A percentile compares a stretch with the other conserved stretches of the same genome.
Conservation (phyloP, 2,329 filamentous ascomycete genomes). For the Dryadomyces quercus-mongolicae region DNA sequence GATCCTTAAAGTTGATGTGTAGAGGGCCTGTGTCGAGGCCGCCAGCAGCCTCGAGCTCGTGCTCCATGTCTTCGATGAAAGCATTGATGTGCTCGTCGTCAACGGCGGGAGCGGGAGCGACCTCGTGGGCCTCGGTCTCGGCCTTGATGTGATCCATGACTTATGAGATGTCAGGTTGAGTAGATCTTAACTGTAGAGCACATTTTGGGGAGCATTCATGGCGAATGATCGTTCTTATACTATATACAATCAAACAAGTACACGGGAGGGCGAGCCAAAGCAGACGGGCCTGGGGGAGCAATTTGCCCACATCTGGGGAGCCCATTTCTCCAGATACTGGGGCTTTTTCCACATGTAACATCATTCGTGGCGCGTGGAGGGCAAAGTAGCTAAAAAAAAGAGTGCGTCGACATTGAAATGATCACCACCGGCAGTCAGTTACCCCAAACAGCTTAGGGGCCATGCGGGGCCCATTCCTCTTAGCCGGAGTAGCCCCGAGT, state of each 20-base stretch:
- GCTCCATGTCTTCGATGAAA: conserved; percentile 5
- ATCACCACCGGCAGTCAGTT: not conserved
- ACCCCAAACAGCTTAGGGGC: not conserved
- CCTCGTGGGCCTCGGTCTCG: not conserved
- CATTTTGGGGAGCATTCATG: too few species aligned
- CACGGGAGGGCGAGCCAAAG: too few species aligned
- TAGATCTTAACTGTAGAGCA: not conserved
- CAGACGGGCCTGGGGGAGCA: too few species aligned
- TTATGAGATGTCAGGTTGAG: too few species aligned
- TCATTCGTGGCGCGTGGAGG: not conserved
- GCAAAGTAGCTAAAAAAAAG: too few species aligned
- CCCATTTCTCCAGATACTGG: too few species aligned
- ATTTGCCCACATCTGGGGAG: too few species aligned
- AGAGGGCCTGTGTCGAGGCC: conserved; percentile 21
- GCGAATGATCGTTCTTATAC: too few species aligned
- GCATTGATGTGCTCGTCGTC: conserved; percentile 2
- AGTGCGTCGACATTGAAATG: too few species aligned
- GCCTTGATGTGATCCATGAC: not conserved
- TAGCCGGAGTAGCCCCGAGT: not conserved
- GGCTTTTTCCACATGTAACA: not conserved
- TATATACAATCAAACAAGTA: too few species aligned
- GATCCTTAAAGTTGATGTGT: conserved; percentile 27
- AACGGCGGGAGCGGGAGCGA: not conserved
- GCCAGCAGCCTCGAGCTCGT: conserved; percentile 5
- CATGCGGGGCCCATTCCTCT: not conserved